Base-by-base conservation (phyloP, 345 rosid species). In the Lumnitzera racemosa region DNA sequence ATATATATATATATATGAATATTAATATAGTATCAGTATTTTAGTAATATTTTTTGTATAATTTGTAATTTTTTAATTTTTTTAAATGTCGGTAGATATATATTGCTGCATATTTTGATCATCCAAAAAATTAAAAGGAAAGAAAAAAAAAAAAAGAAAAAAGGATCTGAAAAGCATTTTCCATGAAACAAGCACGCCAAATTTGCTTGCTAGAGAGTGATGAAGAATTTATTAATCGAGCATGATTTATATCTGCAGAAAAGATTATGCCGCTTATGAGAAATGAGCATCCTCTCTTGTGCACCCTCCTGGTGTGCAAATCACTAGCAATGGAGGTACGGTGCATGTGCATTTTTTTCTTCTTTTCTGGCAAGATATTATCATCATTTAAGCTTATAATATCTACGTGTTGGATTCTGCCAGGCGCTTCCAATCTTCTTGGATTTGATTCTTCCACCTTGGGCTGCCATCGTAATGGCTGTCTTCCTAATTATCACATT, bases 381-480 rank as follows among this genome's bases (percentile, higher is more conserved):
- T 2, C 14, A 48, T 53, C 36, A 15, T 43, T 50, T 50, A 12
- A 49, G 49, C 24, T 23, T 0, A 16, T 13, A 25, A 24, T 46
- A 2, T 53, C 43, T 43, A 14, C 29, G 48, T 20, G 12, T 24
- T 46, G 15, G 24, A 27, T 53, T 23, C 11, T 15, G 6, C 11
- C 24, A 75, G 79, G 80, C 80, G 16, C 68, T 75, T 58, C 73
- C 80, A 12, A 47, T 75, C 20, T 71, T 75, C 66, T 31, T 75
- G 65, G 80, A 75, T 20, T 15, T 59, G 3, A 61, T 75, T 50
- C 63, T 75, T 24, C 76, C 76, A 7, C 12, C 51, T 4, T 75
- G 80, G 80, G 70, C 49, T 0, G 71, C 76, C 7, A 68, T 75
- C 47, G 15, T 75, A 5, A 23, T 61, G 63, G 68, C 80, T 2